phyloP scores from a whole-genome alignment of 1,139 yeast species.

The Saccharomyces hybrid region DNA sequence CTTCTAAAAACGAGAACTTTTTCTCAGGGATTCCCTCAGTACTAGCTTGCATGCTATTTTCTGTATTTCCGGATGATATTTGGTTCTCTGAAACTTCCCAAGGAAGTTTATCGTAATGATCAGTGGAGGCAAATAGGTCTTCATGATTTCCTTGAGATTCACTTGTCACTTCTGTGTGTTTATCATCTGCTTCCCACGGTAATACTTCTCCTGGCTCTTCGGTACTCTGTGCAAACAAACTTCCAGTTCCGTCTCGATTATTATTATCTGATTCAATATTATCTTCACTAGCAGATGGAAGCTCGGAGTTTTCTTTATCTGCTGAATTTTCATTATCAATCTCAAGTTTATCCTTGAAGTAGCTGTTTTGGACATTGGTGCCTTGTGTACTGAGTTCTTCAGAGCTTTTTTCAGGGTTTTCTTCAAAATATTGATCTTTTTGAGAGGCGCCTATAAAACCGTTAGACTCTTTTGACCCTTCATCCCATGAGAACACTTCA shows the following conservation, averaged over 20 bases:
- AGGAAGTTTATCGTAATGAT: slow-evolving; percentile 1
- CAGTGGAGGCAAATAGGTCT: slow-evolving; percentile 6
- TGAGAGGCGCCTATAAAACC: neutral
- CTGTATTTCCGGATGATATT: neutral
- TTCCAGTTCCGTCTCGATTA: neutral
- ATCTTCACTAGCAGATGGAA: neutral
- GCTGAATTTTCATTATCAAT: neutral
- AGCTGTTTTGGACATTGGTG: neutral
- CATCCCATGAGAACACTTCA: slow-evolving; percentile 10
- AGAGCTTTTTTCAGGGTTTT: neutral
- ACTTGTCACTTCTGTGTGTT: neutral
- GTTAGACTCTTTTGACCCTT: slow-evolving; percentile 2
- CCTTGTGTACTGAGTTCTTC: neutral
- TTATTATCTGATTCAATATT: neutral
- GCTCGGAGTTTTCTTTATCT: neutral
- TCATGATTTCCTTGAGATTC: neutral
- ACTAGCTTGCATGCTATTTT: neutral
- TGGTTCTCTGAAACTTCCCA: slow-evolving; percentile 4
- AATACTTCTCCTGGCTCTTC: neutral
- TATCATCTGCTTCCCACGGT: slow-evolving; percentile 6
- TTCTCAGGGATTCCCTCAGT: slow-evolving; percentile 4
- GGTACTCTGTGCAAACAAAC: neutral
- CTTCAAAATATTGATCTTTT: neutral
- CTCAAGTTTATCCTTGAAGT: neutral
- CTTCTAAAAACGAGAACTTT: slow-evolving; percentile 26